Percentiles rank a stretch among this genome's conserved stretches.
Evolutionary conservation across 164 flowering plant genomes (phyloP).

Genomic region (Kingdonia uniflora): DNA sequence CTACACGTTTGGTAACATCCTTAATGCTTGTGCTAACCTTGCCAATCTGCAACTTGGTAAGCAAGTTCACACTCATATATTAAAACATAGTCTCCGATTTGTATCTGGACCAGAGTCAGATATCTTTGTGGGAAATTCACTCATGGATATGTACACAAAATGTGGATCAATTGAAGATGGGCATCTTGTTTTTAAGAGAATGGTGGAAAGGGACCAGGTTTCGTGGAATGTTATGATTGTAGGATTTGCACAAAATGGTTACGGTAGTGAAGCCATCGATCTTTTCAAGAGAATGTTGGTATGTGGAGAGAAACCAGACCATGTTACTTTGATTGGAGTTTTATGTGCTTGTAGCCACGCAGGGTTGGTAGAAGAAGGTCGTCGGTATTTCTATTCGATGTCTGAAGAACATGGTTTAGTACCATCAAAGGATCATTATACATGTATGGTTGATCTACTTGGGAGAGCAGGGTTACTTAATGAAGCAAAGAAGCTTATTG

Average conservation of each 20-base stretch:
- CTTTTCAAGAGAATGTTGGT: slow-evolving; percentile 4
- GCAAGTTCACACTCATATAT: slow-evolving; percentile 5
- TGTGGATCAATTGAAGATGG: slow-evolving; percentile 8
- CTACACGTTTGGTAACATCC: slow-evolving; percentile 7
- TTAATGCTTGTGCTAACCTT: slow-evolving; percentile 7
- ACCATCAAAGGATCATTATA: slow-evolving; percentile 6
- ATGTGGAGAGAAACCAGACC: slow-evolving; percentile 9
- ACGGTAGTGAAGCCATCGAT: slow-evolving; percentile 4
- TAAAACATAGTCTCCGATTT: slow-evolving; percentile 3
- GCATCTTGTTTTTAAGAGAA: neutral
- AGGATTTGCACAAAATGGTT: slow-evolving; percentile 7
- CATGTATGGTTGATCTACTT: slow-evolving; percentile 9
- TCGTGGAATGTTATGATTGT: slow-evolving; percentile 8
- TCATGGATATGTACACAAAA: slow-evolving; percentile 10
- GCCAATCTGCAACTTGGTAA: slow-evolving; percentile 6
- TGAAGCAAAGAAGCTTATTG: slow-evolving; percentile 2
- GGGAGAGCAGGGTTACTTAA: slow-evolving; percentile 2
- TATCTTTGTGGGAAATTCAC: slow-evolving; percentile 7
- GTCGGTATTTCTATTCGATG: slow-evolving; percentile 5
- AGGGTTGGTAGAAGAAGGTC: slow-evolving; percentile 9
- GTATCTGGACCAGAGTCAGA: slow-evolving; percentile 9
- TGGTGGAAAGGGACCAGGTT: slow-evolving; percentile 5
- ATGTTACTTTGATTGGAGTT: slow-evolving; percentile 8
- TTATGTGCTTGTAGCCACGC: slow-evolving; percentile 7
- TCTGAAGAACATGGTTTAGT: slow-evolving; percentile 2